Conservation (phyloP, 441 rosid species). For the Viola pubescens region DNA sequence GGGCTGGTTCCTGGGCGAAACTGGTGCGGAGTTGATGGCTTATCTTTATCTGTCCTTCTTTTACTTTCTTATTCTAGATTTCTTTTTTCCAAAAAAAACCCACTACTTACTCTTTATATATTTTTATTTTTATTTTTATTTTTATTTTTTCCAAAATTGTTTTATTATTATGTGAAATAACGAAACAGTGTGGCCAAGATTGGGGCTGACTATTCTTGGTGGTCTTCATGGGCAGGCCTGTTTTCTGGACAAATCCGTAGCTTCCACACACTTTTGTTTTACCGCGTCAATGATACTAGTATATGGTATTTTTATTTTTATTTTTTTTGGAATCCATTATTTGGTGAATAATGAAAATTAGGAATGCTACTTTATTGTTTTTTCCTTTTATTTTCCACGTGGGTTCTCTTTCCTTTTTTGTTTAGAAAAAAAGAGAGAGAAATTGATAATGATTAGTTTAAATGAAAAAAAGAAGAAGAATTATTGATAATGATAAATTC, state of each 20-base stretch:
- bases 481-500: too few species aligned
- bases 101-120: neutral
- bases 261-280: constrained; percentile 5
- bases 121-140: neutral
- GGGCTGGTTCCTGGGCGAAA: constrained; percentile 37
- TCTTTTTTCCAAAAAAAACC: neutral
- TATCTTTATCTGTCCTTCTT: constrained; percentile 19
- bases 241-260: constrained; percentile 22
- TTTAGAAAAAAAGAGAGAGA: too few species aligned
- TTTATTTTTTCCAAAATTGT: neutral
- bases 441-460: too few species aligned
- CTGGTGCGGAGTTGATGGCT: constrained; percentile 37
- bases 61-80: neutral
- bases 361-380: too few species aligned
- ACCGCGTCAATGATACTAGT: neutral
- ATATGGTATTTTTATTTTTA: too few species aligned
- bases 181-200: constrained; percentile 6
- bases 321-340: too few species aligned
- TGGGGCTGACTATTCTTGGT: constrained; percentile 16
- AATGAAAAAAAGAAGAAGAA: too few species aligned
- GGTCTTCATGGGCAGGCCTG: constrained; percentile 10
- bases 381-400: too few species aligned
- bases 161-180: too few species aligned
- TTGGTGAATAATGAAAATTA: too few species aligned
- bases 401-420: too few species aligned